Percentiles rank a stretch among this genome's conserved stretches.
These are phyloP conservation scores for Aspergillus sp. DNA, from an alignment of 2,329 filamentous ascomycete genomes.

Conservation along the genomic window DNA sequence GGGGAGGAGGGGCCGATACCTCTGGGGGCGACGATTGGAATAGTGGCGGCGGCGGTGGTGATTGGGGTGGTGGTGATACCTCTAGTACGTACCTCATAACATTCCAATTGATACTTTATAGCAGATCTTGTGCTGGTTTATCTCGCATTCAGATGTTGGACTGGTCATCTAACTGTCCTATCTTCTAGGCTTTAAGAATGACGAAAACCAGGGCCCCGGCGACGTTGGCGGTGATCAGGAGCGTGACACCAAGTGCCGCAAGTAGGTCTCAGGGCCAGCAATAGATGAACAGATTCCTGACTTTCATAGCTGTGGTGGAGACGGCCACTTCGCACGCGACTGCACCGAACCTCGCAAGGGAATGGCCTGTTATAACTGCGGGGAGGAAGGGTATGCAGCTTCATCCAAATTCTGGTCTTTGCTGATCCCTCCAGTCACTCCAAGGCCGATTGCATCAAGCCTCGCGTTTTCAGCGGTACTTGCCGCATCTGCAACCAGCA, in stretches of 20 bases:
- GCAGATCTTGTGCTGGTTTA: neutral
- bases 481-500: slow-evolving; percentile 49
- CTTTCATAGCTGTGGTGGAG: slow-evolving; percentile 32
- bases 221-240: slow-evolving; percentile 7
- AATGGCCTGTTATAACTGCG: slow-evolving; percentile 45
- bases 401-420: neutral
- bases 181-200: slow-evolving; percentile 9
- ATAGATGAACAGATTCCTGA: slow-evolving; percentile 7
- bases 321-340: slow-evolving; percentile 42
- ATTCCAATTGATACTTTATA: neutral
- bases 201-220: slow-evolving; percentile 19
- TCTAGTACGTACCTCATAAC: neutral
- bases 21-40: neutral
- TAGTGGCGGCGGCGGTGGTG: neutral
- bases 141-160: neutral
- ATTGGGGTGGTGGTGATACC: neutral
- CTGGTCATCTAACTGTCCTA: neutral
- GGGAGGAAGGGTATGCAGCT: slow-evolving; percentile 39
- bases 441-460: slow-evolving; percentile 48
- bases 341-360: slow-evolving; percentile 44
- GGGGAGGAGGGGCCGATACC: neutral
- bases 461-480: slow-evolving; percentile 47
- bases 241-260: slow-evolving; percentile 34
- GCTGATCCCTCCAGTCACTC: slow-evolving; percentile 33
- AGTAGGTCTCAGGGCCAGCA: slow-evolving; percentile 27